Evolutionary conservation across 2,329 filamentous ascomycete species (phyloP), one percentile per base, ranked within the genome.

Genomic region (Dissoconium aciculare): DNA sequence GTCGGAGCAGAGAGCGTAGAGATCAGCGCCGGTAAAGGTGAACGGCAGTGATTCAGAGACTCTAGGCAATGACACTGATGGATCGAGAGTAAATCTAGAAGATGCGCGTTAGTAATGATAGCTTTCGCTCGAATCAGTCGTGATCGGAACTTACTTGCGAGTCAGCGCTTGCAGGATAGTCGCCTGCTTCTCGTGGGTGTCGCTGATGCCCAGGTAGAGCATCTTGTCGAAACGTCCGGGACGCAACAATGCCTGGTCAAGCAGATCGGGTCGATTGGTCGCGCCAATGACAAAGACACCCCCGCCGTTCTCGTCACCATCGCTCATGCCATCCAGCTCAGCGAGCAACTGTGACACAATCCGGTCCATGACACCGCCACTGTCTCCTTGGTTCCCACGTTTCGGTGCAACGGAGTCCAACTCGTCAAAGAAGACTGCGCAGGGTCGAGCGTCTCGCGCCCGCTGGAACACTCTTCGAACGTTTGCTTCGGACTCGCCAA

Each of bases 211-310:
- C 9, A 98, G 66, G 50, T 95, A 98, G 16, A 98, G 69, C 85
- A 95, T 92, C 64, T 95, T 95, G 53, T 98, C 89, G 54, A 98
- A 95, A 36, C 87, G 69, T 2, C 87, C 87, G 1, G 87, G 89
- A 32, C 87, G 72, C 26, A 95, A 63, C 35, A 98, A 62, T 4
- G 87, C 89, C 41, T 82, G 82, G 52, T 98, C 87, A 13, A 98
- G 67, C 32, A 95, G 61, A 61, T 98, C 89, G 1, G 89, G 89
- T 39, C 87, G 64, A 59, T 98, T 98, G 4, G 87, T 98, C 3
- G 87, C 87, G 35, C 89, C 87, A 43, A 98, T 92, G 15, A 95
- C 89, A 52, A 95, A 95, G 4, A 95, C 87, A 12, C 85, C 84
- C 8, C 81, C 81, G 6, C 64, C 69, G 28, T 69, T 71, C 41